Evolutionary conservation across 2,329 filamentous ascomycete species (phyloP), one percentile per base, ranked within the genome.

Genomic region (Botrytis tulipae): DNA sequence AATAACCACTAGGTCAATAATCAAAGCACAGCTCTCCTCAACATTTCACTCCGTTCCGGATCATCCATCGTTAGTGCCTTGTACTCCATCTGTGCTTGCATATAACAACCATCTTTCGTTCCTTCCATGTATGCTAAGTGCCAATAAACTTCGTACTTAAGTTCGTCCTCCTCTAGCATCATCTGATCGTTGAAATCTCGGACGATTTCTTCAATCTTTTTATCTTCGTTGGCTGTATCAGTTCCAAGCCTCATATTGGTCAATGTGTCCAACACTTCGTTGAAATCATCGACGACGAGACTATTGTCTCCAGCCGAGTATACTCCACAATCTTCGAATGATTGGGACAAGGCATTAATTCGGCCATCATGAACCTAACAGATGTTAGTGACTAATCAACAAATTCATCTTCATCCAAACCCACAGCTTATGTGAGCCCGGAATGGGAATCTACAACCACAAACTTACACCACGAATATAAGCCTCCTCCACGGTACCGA

Each of bases 61-160:
- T 66, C 70, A 4, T 44, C 42, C 60, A 54, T 42, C 46, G 48
- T 44, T 44, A 67, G 61, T n/a, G 70, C 70, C 37, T 25, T 54
- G 22, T 44, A 57, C 35, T 72, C 70, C 48, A 72, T 44, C 37
- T 72, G 32, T 44, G 37, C 46, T n/a, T 72, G 70, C 61, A 72
- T 57, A 12, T 29, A 57, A 62, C 37, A 57, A 20, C 70, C 70
- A n/a, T 72, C 70, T 59, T 67, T 72, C n/a, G 51, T 40, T 54
- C 70, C 70, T 35, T 72, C 61, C 61, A 57, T 66, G 25, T 72
- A 72, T 66, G 70, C 70, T 29, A 72, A 35, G 37, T 67, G 61
- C 70, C 70, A 72, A n/a, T 67, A 57, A n/a, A 72, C 40, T 25
- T 57, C 70, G n/a, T 67, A 54, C 40, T 72, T 72, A 4, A 72